Conservation (phyloP, 1,284 basidiomycete species). For the Ceratobasidium sp. region DNA sequence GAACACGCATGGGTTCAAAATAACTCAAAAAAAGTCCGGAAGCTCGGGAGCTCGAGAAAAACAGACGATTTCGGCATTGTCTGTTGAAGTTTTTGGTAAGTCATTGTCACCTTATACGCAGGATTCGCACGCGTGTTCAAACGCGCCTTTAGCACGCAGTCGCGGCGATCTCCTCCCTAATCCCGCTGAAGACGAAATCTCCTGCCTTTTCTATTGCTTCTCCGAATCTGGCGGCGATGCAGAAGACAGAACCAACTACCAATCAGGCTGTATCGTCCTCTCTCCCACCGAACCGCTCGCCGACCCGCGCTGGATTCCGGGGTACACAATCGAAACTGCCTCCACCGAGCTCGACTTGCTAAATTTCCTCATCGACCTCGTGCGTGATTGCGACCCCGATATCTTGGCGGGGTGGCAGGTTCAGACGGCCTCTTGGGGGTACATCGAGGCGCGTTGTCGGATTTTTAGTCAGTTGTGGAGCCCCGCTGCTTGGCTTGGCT, state of each 20-base stretch:
- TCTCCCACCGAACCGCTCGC: slow-evolving; percentile 51
- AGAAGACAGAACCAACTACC: slow-evolving; percentile 58
- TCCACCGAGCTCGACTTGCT: slow-evolving; percentile 84
- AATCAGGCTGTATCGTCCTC: slow-evolving; percentile 72
- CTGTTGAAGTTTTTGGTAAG: slow-evolving; percentile 86
- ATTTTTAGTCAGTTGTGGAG: slow-evolving; percentile 7
- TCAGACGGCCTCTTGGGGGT: slow-evolving; percentile 91
- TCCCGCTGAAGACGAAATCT: slow-evolving; percentile 76
- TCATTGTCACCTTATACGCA: slow-evolving; percentile 1
- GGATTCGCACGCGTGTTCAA: no score
- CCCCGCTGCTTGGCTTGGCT: background rate
- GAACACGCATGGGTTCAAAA: slow-evolving; percentile 63
- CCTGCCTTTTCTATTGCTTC: slow-evolving; percentile 75
- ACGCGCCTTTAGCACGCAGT: slow-evolving; percentile 65
- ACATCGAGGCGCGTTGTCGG: slow-evolving; percentile 74
- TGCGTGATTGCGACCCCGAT: slow-evolving; percentile 88
- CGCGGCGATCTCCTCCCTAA: slow-evolving; percentile 74
- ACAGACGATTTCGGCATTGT: slow-evolving; percentile 82
- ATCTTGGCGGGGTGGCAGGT: slow-evolving; percentile 94
- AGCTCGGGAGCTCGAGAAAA: slow-evolving; percentile 65
- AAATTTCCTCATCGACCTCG: slow-evolving; percentile 79
- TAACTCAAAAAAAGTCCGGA: slow-evolving; percentile 61
- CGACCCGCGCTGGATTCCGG: slow-evolving; percentile 45
- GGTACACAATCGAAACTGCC: slow-evolving; percentile 60
- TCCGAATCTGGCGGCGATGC: slow-evolving; percentile 63